Percentiles rank a stretch among this genome's conserved stretches.
These are phyloP conservation scores for Arthrobotrys conoides DNA, from an alignment of 2,329 filamentous ascomycete genomes.

Conservation along the genomic window DNA sequence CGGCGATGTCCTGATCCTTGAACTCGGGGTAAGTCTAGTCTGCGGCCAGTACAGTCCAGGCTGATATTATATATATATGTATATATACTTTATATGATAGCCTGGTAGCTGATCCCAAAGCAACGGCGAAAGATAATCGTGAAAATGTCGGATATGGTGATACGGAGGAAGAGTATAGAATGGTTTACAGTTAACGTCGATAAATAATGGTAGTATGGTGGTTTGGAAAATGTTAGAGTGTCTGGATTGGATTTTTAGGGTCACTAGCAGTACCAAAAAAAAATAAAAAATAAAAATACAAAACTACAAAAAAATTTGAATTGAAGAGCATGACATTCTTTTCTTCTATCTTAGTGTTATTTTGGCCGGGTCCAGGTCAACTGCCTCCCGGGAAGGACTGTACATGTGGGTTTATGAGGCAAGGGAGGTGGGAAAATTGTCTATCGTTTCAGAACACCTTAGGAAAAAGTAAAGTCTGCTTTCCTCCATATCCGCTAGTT, in stretches of 20 bases:
- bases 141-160: conserved; percentile 26
- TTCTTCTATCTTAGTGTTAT: conserved; percentile 59
- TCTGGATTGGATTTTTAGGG: conserved; percentile 57
- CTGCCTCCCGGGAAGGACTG: conserved; percentile 58
- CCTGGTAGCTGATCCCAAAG: conserved; percentile 1
- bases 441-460: conserved; percentile 58
- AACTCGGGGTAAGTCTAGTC: conserved; percentile 19
- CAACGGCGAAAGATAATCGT: conserved; percentile 1
- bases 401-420: conserved; percentile 60
- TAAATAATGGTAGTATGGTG: conserved; percentile 37
- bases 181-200: conserved; percentile 32
- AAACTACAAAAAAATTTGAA: conserved; percentile 29
- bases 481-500: background rate
- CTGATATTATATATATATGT: no score
- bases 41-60: conserved; percentile 31
- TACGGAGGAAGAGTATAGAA: conserved; percentile 14
- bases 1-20: conserved; percentile 52
- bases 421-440: conserved; percentile 60
- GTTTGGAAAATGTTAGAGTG: conserved; percentile 38
- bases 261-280: conserved; percentile 40
- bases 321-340: conserved; percentile 55
- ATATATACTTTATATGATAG: background rate
- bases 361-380: conserved; percentile 59
- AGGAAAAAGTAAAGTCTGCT: conserved; percentile 39
- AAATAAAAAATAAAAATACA: conserved; percentile 38